Evolutionary conservation across 352 stramenopile genomes (phyloP).

Genomic region (Phytophthora europaea): DNA sequence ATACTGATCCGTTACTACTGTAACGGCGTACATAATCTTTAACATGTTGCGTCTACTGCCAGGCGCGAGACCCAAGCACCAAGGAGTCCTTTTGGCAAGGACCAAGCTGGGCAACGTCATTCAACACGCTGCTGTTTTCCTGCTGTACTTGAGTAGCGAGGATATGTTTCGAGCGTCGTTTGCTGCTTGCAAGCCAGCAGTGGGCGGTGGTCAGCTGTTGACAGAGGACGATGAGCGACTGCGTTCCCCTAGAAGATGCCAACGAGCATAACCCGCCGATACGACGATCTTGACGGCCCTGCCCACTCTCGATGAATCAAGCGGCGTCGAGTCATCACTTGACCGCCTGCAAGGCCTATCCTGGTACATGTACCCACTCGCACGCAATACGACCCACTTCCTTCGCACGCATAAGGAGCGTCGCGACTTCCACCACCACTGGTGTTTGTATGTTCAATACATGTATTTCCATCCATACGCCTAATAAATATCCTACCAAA

Average conservation of each 20-base stretch:
- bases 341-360: background rate
- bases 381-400: background rate
- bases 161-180: background rate
- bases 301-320: conserved; percentile 20
- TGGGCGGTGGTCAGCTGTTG: background rate
- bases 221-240: background rate
- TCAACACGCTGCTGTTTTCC: background rate
- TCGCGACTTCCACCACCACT: too few relatives aligned
- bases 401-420: too few relatives aligned
- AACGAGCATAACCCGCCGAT: background rate
- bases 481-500: conserved; percentile 34
- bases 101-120: background rate
- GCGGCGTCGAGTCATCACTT: background rate
- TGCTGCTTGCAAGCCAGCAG: background rate
- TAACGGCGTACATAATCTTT: background rate
- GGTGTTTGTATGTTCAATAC: background rate
- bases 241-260: conserved; percentile 1
- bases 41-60: background rate
- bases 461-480: conserved; percentile 5
- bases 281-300: conserved; percentile 6
- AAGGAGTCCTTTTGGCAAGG: background rate
- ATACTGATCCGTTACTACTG: background rate
- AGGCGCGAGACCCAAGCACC: background rate
- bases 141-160: background rate
- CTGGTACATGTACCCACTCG: background rate